Base-by-base conservation (phyloP, 768 basidiomycete species). In the Cystobasidium onofrii region DNA sequence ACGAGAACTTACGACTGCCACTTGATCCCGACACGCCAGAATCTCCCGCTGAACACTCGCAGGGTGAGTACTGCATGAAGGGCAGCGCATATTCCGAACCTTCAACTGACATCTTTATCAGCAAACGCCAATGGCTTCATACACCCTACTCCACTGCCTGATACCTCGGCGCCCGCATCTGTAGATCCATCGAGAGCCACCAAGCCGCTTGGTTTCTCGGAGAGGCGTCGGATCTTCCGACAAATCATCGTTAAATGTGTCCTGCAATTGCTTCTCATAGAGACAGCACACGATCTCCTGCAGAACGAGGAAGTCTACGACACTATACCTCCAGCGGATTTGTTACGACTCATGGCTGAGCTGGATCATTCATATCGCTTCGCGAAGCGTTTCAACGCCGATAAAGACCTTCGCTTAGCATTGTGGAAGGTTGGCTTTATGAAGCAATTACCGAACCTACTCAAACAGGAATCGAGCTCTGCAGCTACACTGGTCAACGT, bases 371-470 rank as follows among this genome's bases (percentile, higher is more conserved):
- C 92, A 77, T 99, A 98, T 83, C 91, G 92, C 79, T 99, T 99
- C 78, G 96, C 96, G 13, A 87, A 94, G 72, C 87, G 88, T 82
- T 99, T 99, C 84, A 99, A 99, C 79, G 96, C 96, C 64, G 93
- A 98, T 81, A 96, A 95, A 83, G 96, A 98, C 62, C 85, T 99
- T 39, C 86, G 96, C 17, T 97, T 92, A 57, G 93, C 91, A 2
- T 83, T 99, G 72, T 99, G 96, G 96, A 98, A 95, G 96, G 96
- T 97, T 78, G 94, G 96, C 7, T 99, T 99, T 83, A 99, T 99
- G 96, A 96, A 97, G 80, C 96, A 99, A 80, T 83, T 98, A 34
- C 96, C 96, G 0, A 99, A 99, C 82, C 86, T 99, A 50, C 83
- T 99, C 69, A 97, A 98, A 81, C 96, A 99, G 79, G 96, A 99